These are phyloP conservation scores for Angomonas deanei DNA, from an alignment of 208 protist species.

Conservation along the genomic window DNA sequence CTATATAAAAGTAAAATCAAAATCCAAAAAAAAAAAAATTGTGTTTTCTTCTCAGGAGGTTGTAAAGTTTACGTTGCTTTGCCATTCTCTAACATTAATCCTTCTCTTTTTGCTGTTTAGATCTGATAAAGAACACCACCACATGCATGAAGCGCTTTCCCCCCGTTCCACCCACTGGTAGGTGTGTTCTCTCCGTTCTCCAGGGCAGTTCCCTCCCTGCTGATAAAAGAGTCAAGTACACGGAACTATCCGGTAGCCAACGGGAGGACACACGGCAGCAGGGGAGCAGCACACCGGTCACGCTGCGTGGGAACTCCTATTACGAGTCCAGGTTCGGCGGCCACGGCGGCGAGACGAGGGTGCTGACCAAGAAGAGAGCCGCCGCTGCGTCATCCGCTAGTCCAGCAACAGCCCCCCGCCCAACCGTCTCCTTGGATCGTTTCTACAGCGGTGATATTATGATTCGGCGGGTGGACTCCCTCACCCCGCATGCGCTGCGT, in stretches of 20 bases:
- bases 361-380: not conserved
- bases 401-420: too few species aligned
- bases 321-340: conserved; percentile 54
- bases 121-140: not conserved
- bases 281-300: conserved; percentile 16
- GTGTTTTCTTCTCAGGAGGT: not conserved
- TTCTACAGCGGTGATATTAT: conserved; percentile 32
- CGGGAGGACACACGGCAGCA: not conserved
- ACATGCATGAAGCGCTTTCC: conserved; percentile 5
- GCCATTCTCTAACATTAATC: not conserved
- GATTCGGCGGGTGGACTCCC: conserved; percentile 18
- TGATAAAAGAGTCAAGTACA: not conserved
- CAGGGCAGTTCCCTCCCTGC: not conserved
- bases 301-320: conserved; percentile 64
- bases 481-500: conserved; percentile 31
- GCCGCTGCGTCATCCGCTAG: not conserved
- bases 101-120: not conserved
- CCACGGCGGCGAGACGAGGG: not conserved
- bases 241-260: not conserved
- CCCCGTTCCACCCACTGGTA: conserved; percentile 12
- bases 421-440: not conserved
- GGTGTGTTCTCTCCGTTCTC: conserved; percentile 21
- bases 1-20: not conserved
- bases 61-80: not conserved
- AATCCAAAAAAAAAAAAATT: too few species aligned